A percentile compares a stretch with the other conserved stretches of the same genome.
Evolutionary conservation across 805 yeast species (phyloP).

Genomic region (Barnettozyma californica): DNA sequence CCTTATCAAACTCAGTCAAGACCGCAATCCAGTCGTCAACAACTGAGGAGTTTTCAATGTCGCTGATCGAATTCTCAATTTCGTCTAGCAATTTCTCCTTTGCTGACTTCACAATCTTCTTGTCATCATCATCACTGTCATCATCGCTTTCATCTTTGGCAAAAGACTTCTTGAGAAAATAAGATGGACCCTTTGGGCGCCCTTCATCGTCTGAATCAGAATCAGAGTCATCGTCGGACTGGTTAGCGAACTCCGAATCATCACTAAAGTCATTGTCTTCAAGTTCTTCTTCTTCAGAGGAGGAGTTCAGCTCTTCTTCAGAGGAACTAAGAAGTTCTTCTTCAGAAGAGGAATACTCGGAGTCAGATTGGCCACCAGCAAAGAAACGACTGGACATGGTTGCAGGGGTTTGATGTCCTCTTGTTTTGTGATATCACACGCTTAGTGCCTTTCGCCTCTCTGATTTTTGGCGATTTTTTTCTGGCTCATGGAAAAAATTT

Average conservation of each 20-base stretch:
- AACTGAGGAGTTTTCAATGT: constrained; percentile 63
- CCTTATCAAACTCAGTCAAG: constrained; percentile 71
- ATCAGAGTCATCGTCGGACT: constrained; percentile 25
- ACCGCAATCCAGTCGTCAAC: constrained; percentile 77
- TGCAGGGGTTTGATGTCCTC: background rate
- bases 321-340: constrained; percentile 40
- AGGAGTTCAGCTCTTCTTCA: constrained; percentile 29
- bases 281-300: constrained; percentile 28
- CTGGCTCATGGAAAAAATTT: constrained; percentile 9
- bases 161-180: constrained; percentile 37
- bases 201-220: constrained; percentile 40
- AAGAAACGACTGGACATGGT: constrained; percentile 86
- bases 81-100: constrained; percentile 91
- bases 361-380: constrained; percentile 43
- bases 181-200: constrained; percentile 38
- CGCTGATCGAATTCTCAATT: constrained; percentile 58
- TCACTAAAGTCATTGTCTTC: constrained; percentile 26
- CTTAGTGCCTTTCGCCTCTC: background rate
- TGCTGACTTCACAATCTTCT: constrained; percentile 86
- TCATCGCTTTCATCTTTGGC: constrained; percentile 35
- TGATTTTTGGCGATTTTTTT: constrained; percentile 18
- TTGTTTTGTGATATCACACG: background rate
- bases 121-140: constrained; percentile 61
- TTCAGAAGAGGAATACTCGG: constrained; percentile 39
- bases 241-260: constrained; percentile 33